Base-by-base conservation (phyloP, 1,284 basidiomycete species). In the Schizophyllum amplum region DNA sequence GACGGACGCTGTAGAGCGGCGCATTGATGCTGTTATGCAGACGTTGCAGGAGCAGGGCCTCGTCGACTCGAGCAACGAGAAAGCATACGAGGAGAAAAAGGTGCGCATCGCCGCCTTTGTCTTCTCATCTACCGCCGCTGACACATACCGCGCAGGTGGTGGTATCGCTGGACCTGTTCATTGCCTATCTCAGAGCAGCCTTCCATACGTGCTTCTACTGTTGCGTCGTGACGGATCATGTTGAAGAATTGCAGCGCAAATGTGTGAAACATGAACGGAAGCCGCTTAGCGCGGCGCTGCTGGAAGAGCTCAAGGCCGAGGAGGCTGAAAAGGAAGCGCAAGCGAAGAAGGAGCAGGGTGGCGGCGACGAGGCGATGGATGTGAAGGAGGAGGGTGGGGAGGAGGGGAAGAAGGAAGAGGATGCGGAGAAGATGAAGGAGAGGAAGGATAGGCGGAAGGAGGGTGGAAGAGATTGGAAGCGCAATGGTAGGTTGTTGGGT, bases 181-280 rank as follows among this genome's bases (percentile, higher is more conserved):
- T 94, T 70, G 83, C 84, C 55, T 93, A 93, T 72, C 75, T 94
- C 66, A 87, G 92, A 65, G 79, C 82, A 68, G 90, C 87, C 55
- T 93, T 89, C 73, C 81, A 92, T 80, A 86, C 90, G 67, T 95
- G 95, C 81, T 98, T 94, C 74, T 98, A 98, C 75, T 98, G 94
- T 77, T 86, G 90, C 65, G 86, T 92, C 68, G 83, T 91, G 63
- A 89, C 86, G 68, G 89, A 95, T 73, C 93, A 94, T 76, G 74
- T 88, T 70, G 95, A 98, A 75, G 93, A 96, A 78, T 81, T 98
- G 66, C 87, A 93, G 71, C 83, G 92, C 67, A 92, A 94, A 74
- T 97, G 94, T 77, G 79, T 96, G 64, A 87, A 86, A 74, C 95
- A 98, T 76, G 77, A 90, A 59, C 83, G 94, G 71, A 89, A 85